Percentiles rank a stretch among this genome's conserved stretches.
Conservation (phyloP, 2,329 filamentous ascomycete genomes). For the Ceratocystis albifundus region DNA sequence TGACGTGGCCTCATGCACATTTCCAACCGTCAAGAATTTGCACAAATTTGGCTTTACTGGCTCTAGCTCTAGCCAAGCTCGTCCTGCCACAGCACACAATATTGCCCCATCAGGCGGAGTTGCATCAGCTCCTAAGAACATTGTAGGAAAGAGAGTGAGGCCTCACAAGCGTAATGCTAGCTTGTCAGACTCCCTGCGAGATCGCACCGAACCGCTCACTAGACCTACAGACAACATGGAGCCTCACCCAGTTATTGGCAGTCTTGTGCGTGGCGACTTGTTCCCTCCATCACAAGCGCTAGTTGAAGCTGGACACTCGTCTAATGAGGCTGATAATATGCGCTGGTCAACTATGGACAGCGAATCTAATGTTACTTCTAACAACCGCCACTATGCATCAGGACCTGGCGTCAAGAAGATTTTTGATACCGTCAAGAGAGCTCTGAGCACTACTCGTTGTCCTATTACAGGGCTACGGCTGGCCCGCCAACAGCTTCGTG, state of each 20-base stretch:
- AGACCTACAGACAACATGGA: slow-evolving; percentile 49
- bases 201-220: slow-evolving; percentile 43
- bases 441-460: slow-evolving; percentile 50
- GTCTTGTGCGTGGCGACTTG: slow-evolving; percentile 74
- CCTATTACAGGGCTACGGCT: slow-evolving; percentile 1
- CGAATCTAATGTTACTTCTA: neutral
- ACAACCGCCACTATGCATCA: neutral
- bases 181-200: slow-evolving; percentile 71
- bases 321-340: slow-evolving; percentile 33
- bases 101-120: slow-evolving; percentile 37
- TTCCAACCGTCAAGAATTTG: slow-evolving; percentile 41
- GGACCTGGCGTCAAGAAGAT: slow-evolving; percentile 69
- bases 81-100: slow-evolving; percentile 32
- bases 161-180: slow-evolving; percentile 79
- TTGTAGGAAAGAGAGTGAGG: slow-evolving; percentile 48
- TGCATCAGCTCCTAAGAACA: slow-evolving; percentile 46
- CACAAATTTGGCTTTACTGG: slow-evolving; percentile 26
- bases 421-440: slow-evolving; percentile 74
- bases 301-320: slow-evolving; percentile 53
- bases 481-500: slow-evolving; percentile 34
- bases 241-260: slow-evolving; percentile 61
- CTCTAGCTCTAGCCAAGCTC: slow-evolving; percentile 25
- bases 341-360: slow-evolving; percentile 2
- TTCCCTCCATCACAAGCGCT: slow-evolving; percentile 73
- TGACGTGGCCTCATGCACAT: slow-evolving; percentile 53